Conservation (phyloP, 2,329 filamentous ascomycete species). For the Paramyrothecium sp. region DNA sequence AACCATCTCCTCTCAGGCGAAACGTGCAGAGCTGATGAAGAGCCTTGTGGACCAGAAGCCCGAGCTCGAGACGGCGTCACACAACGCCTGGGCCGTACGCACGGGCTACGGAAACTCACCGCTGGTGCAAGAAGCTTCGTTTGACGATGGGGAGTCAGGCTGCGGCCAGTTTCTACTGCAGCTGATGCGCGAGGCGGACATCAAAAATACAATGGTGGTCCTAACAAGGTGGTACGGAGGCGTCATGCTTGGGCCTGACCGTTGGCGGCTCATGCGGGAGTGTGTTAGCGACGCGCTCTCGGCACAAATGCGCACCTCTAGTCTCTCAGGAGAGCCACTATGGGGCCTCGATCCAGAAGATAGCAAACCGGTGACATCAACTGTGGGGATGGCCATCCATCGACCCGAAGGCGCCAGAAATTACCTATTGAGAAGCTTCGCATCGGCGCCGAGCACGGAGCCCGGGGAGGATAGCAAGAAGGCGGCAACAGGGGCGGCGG, state of each 20-base stretch:
- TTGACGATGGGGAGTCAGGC: slow-evolving; percentile 62
- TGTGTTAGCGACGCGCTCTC: slow-evolving; percentile 55
- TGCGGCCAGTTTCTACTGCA: slow-evolving; percentile 56
- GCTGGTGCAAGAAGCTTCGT: slow-evolving; percentile 47
- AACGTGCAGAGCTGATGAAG: slow-evolving; percentile 42
- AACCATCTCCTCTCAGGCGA: slow-evolving; percentile 32
- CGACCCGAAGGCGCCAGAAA: slow-evolving; percentile 66
- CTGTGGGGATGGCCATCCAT: slow-evolving; percentile 66
- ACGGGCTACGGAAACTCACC: slow-evolving; percentile 34
- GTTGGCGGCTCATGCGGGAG: slow-evolving; percentile 61
- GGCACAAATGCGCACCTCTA: slow-evolving; percentile 38
- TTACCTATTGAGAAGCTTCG: slow-evolving; percentile 61
- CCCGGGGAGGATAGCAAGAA: slow-evolving; percentile 16
- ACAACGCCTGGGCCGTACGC: slow-evolving; percentile 55
- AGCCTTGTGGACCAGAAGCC: slow-evolving; percentile 47
- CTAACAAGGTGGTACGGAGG: slow-evolving; percentile 64
- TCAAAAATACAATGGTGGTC: slow-evolving; percentile 54
- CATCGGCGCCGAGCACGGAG: slow-evolving; percentile 34
- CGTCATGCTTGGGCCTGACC: slow-evolving; percentile 58
- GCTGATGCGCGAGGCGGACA: slow-evolving; percentile 48
- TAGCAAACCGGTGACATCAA: slow-evolving; percentile 37
- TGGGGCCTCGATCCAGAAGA: slow-evolving; percentile 60
- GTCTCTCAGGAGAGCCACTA: slow-evolving; percentile 48
- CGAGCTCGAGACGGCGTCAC: slow-evolving; percentile 50
- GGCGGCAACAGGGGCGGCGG: slow-evolving; percentile 50